phyloP scores from a whole-genome alignment of 2,329 filamentous ascomycete genomes.

The Talaromyces verruculosus region DNA sequence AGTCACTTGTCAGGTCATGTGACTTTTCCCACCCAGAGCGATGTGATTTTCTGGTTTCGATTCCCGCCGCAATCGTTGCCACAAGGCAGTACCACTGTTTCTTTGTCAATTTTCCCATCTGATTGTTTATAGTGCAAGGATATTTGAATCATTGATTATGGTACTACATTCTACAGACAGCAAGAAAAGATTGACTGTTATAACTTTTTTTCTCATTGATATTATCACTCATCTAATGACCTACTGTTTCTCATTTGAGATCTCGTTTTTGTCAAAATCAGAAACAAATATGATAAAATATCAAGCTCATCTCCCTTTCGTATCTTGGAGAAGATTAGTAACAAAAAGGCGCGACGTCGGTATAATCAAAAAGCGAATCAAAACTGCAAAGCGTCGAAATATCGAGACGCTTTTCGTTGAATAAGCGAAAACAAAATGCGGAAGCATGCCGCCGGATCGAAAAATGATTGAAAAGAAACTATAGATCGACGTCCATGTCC shows the following conservation, averaged over 20 bases:
- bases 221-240: neutral
- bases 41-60: constrained; percentile 10
- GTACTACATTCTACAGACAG: neutral
- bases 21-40: neutral
- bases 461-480: constrained; percentile 2
- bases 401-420: neutral
- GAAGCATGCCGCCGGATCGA: constrained; percentile 6
- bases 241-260: constrained; percentile 9
- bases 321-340: constrained; percentile 8
- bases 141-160: neutral
- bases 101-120: neutral
- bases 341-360: neutral
- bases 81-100: neutral
- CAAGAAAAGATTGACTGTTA: neutral
- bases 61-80: constrained; percentile 9
- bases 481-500: constrained; percentile 41
- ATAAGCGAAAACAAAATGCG: constrained; percentile 14
- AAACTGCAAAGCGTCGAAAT: constrained; percentile 14
- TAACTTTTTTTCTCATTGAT: neutral
- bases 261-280: constrained; percentile 13
- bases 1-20: neutral
- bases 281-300: constrained; percentile 4
- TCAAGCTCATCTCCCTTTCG: neutral
- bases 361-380: constrained; percentile 5
- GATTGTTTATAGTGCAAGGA: neutral